These are phyloP conservation scores for Xylariaceae sp. DNA, from an alignment of 2,329 filamentous ascomycete genomes.

Conservation along the genomic window DNA sequence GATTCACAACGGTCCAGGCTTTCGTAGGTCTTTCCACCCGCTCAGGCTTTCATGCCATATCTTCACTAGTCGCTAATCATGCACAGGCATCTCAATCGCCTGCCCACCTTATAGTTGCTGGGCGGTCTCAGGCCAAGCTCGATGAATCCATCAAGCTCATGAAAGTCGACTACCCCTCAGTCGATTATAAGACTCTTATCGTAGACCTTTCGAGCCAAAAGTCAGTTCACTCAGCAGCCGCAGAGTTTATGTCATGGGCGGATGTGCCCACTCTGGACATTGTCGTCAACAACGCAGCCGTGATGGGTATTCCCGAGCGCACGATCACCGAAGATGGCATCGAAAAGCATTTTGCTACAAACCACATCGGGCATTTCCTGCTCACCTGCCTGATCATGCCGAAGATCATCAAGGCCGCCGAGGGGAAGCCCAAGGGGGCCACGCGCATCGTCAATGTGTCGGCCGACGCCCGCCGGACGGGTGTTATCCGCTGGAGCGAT, in stretches of 20 bases:
- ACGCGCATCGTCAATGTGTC: conserved; percentile 40
- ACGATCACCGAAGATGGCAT: conserved; percentile 37
- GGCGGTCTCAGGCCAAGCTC: conserved; percentile 32
- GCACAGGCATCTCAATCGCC: conserved; percentile 30
- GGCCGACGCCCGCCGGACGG: conserved; percentile 24
- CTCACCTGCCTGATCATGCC: conserved; percentile 43
- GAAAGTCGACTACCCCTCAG: conserved; percentile 24
- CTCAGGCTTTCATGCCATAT: too few species aligned
- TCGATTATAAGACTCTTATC: conserved; percentile 30
- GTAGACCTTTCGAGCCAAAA: conserved; percentile 38
- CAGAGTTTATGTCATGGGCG: conserved; percentile 30
- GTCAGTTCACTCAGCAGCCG: conserved; percentile 35
- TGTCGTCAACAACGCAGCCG: conserved; percentile 43
- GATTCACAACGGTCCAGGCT: conserved; percentile 32
- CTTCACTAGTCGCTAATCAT: not conserved
- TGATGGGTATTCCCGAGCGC: conserved; percentile 36
- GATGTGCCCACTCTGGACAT: conserved; percentile 36
- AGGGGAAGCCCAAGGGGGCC: conserved; percentile 20
- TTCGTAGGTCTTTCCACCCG: conserved; percentile 30
- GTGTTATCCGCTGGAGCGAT: conserved; percentile 34
- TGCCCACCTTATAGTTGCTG: conserved; percentile 33
- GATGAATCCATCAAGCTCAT: conserved; percentile 28
- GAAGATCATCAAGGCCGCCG: conserved; percentile 35
- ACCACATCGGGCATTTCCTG: conserved; percentile 45
- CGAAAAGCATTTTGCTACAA: conserved; percentile 42